Evolutionary conservation across 2,329 filamentous ascomycete species (phyloP), one percentile per base, ranked within the genome.

Genomic region (Hymenoscyphus scutula): DNA sequence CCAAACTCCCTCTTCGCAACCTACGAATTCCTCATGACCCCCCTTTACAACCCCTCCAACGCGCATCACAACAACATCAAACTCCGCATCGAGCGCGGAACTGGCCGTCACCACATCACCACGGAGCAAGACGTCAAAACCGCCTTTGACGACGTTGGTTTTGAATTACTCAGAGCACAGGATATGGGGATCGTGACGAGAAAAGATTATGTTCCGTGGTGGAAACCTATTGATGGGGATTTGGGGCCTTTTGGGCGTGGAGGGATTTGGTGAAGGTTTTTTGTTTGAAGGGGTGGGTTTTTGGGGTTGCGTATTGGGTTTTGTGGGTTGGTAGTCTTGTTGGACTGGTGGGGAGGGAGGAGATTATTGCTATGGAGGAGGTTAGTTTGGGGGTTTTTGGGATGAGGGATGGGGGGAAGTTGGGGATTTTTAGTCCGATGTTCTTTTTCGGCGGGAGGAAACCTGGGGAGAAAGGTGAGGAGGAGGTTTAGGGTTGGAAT

Each of bases 1-100:
- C 58, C 58, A 4, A 48, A 48, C 7, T n/a, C n/a, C 19, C 27
- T 32, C 45, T 59, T 59, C 25, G 58, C 17, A 37, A 54, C 27
- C 58, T 53, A 53, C 13, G 58, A 59, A 38, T 59, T 59, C 45
- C 27, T 59, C 23, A 59, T 59, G 58, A 59, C 58, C 2, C 45
- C 45, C 4, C 13, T n/a, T 11, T 59, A 53, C 48, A 29, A 59
- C n/a, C 27, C 29, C 11, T 15, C 6, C n/a, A 54, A 37, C 48
- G 1, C 29, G 8, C 13, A 5, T 13, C 58, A 59, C 32, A 37
- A 59, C 10, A n/a, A 37, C 29, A 27, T 54, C 48, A 59, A 59
- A 29, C 23, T n/a, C 48, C 58, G 45, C n/a, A 54, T 59, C 29
- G 27, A 48, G 13, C 58, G 58, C 29, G 58, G 58, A 32, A 59